Evolutionary conservation across 805 yeast genomes (phyloP), one percentile per base, ranked within the genome.

Genomic region (Vanderwaltozyma yarrowii): DNA sequence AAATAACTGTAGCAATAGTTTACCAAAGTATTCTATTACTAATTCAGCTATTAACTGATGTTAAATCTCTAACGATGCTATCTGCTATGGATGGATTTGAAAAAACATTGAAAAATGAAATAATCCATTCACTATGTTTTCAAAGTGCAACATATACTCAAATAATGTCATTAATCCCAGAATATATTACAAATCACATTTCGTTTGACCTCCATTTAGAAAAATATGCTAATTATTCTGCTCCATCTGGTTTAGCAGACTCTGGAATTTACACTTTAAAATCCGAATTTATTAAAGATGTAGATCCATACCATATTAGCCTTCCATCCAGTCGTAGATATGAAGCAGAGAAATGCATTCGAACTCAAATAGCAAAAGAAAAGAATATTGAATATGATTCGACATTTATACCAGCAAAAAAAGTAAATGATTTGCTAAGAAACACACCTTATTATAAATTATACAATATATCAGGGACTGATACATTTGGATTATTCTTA

Each of bases 261-360:
- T 59, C 69, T 17, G 85, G 95, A 2, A 55, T 72, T 19, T 89
- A 82, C 58, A 65, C 75, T 20, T 66, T 92, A 42, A 86, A 82
- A 51, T 68, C 71, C 3, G 69, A 75, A 35, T 61, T 63, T 21
- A 67, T 61, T 39, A 65, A 63, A 2, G 62, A 69, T 20, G 72
- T 88, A 31, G 92, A 89, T 55, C 95, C 96, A 0, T 88, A 75
- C 51, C 89, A 80, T 53, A 69, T 83, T 41, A 87, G 86, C 48
- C 81, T 80, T 49, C 66, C 81, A 0, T 64, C 89, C 0, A 86
- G 86, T 47, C 78, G 76, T 37, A 73, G 89, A 38, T 96, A 86
- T 39, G 96, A 86, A 42, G 89, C 94, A 6, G 80, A 82, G 39
- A 71, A 69, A 32, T 61, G 76, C 4, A 61, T 83, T 23, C 77